A percentile compares a stretch with the other conserved stretches of the same genome.
Evolutionary conservation across 768 basidiomycete genomes (phyloP).

Genomic region (Agrocybe pediades): DNA sequence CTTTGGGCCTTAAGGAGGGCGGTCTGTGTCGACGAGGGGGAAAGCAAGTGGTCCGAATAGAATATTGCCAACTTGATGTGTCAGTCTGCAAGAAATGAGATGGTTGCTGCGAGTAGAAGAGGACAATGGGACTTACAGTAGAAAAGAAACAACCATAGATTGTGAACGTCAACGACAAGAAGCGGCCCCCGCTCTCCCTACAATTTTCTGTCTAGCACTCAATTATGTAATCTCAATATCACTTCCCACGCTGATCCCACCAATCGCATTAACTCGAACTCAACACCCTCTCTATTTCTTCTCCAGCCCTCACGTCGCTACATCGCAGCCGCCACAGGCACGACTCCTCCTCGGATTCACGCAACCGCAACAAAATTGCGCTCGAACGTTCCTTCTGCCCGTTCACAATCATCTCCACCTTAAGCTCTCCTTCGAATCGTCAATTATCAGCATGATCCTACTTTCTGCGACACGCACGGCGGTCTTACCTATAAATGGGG

Average conservation of each 20-base stretch:
- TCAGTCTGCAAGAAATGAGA: constrained; percentile 36
- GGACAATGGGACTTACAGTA: constrained; percentile 25
- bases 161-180: constrained; percentile 26
- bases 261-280: constrained; percentile 19
- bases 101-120: constrained; percentile 8
- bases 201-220: constrained; percentile 12
- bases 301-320: constrained; percentile 39
- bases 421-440: constrained; percentile 57
- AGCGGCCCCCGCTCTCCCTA: constrained; percentile 14
- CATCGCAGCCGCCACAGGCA: constrained; percentile 74
- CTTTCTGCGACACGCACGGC: constrained; percentile 15
- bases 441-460: constrained; percentile 7
- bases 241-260: constrained; percentile 16
- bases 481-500: constrained; percentile 67
- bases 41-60: constrained; percentile 63
- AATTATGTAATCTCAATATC: constrained; percentile 13
- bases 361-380: constrained; percentile 53
- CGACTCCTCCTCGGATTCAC: constrained; percentile 66
- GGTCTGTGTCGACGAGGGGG: constrained; percentile 67
- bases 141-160: constrained; percentile 58
- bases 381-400: constrained; percentile 6
- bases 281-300: constrained; percentile 14
- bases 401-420: constrained; percentile 47
- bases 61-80: constrained; percentile 55
- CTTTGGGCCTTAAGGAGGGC: constrained; percentile 69